Evolutionary conservation across 2,329 filamentous ascomycete genomes (phyloP), one percentile per base, ranked within the genome.

Genomic region (Penicillium sp.): DNA sequence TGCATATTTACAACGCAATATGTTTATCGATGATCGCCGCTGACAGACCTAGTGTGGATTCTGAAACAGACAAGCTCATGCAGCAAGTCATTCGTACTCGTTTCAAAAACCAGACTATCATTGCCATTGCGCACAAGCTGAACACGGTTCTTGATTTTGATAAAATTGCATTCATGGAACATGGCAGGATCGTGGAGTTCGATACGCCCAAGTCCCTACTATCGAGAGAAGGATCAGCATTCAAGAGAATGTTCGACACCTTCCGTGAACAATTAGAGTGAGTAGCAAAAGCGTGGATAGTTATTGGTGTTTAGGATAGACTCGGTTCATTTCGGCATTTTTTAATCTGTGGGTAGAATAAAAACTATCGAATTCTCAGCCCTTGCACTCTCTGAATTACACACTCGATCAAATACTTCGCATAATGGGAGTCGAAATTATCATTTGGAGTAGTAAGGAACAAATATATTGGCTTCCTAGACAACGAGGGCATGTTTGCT

Each of bases 31-130:
- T 6, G 1, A 3, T 15, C 12, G 2, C 13, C 10, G 7, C 39
- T 42, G 20, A 42, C 26, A 21, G 12, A 4, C 3, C 5, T 37
- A 60, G 51, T 48, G 75, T 84, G 9, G 82, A 85, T 59, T 65
- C 69, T 2, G 70, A 72, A 23, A 82, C 80, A 0, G 81, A 83
- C 56, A 65, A 69, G n/a, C 64, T 71, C 8, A 79, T 83, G 60
- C 79, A 83, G 56, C 66, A 68, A 27, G 70, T 80, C 8, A 71
- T 84, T 30, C 71, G 78, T 4, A 63, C 70, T 9, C 63, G 71
- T 4, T 83, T 84, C 56, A 53, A 62, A 0, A 68, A 69, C 1
- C 78, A 79, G 37, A 87, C 84, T 0, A 76, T 87, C 41, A 70
- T 82, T 42, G 72, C 73, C 4, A 75, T 82, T 3, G 78, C 78